Conservation (phyloP, 129 eudicot genomes). For the Calendula officinalis region DNA sequence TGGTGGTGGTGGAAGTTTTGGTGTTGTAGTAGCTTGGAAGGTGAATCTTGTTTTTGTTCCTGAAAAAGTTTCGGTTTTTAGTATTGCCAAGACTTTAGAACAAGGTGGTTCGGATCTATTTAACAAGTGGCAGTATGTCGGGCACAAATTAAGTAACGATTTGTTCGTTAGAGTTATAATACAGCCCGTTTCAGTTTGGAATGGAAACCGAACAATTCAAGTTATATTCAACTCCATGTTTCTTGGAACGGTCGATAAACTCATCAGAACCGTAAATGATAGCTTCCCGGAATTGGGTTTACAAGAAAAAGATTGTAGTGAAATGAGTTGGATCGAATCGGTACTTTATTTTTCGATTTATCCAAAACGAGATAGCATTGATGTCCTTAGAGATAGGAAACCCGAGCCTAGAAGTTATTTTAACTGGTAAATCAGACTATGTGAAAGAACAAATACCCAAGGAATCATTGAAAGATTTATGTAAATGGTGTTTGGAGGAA, state of each 20-base stretch:
- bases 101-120: conserved; percentile 44
- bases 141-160: conserved; percentile 44
- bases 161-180: conserved; percentile 48
- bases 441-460: conserved; percentile 17
- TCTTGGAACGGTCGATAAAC: conserved; percentile 42
- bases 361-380: neutral
- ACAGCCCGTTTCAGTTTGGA: conserved; percentile 11
- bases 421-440: conserved; percentile 20
- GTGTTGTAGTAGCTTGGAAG: conserved; percentile 61
- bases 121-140: conserved; percentile 59
- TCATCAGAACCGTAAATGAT: conserved; percentile 26
- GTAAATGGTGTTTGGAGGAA: conserved; percentile 28
- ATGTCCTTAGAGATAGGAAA: conserved; percentile 17
- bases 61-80: conserved; percentile 44
- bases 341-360: conserved; percentile 32
- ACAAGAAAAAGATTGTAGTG: conserved; percentile 39
- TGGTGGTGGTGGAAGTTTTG: conserved; percentile 62
- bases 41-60: conserved; percentile 57
- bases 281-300: conserved; percentile 56
- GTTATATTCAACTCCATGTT: conserved; percentile 42
- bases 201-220: conserved; percentile 25
- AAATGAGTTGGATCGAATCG: conserved; percentile 65
- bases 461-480: conserved; percentile 12
- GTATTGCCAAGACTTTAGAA: conserved; percentile 43
- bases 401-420: conserved; percentile 9